A percentile compares a stretch with the other conserved stretches of the same genome.
phyloP scores from a whole-genome alignment of 768 basidiomycete genomes.

The Boletus barrowsii region DNA sequence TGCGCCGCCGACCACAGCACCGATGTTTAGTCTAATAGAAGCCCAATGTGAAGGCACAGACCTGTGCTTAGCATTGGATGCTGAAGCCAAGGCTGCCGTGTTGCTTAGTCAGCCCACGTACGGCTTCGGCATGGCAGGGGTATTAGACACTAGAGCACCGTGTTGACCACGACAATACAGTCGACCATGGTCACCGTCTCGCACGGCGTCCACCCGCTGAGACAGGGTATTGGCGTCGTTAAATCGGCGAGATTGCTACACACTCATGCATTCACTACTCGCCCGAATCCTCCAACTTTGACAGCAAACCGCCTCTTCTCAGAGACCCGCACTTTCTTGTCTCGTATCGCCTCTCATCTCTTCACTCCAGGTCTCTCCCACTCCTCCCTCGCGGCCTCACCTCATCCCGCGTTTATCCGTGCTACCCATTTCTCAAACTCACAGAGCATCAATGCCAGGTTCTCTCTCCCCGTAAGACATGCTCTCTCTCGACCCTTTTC shows the following conservation, averaged over 20 bases:
- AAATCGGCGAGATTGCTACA: slow-evolving; percentile 42
- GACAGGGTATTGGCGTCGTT: slow-evolving; percentile 18
- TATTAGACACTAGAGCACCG: no score
- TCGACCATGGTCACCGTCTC: slow-evolving; percentile 24
- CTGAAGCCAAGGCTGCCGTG: not conserved
- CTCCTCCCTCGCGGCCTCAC: slow-evolving; percentile 20
- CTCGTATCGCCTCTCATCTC: slow-evolving; percentile 54
- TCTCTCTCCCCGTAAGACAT: slow-evolving; percentile 55
- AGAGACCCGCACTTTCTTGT: slow-evolving; percentile 52
- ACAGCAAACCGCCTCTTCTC: slow-evolving; percentile 46
- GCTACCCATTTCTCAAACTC: slow-evolving; percentile 19
- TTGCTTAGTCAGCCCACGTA: slow-evolving; percentile 22
- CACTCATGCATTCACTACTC: slow-evolving; percentile 37
- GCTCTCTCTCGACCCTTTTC: slow-evolving; percentile 47
- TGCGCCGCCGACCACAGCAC: slow-evolving; percentile 2
- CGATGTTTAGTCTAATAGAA: slow-evolving; percentile 1
- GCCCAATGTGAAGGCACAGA: not conserved
- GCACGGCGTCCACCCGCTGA: slow-evolving; percentile 26
- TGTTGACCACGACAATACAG: no score
- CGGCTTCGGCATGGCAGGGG: slow-evolving; percentile 8
- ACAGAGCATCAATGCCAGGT: slow-evolving; percentile 47
- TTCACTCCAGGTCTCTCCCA: slow-evolving; percentile 49
- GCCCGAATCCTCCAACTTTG: slow-evolving; percentile 12
- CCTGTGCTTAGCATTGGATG: not conserved
- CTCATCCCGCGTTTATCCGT: slow-evolving; percentile 11